Base-by-base conservation (phyloP, 208 protist species). In the Trypanosoma avium region DNA sequence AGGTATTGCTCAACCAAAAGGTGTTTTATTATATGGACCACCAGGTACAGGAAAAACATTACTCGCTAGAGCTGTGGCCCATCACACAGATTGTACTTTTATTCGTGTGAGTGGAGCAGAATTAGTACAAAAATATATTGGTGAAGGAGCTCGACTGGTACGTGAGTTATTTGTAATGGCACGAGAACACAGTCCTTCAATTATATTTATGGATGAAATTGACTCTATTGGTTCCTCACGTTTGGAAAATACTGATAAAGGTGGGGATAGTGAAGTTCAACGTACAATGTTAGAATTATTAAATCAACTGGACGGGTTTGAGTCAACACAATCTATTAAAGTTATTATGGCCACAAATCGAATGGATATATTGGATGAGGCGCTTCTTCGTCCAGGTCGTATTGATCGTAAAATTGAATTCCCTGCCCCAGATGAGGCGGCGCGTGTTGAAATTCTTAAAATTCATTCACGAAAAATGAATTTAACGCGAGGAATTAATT, bases 141-240 rank as follows among this genome's bases (percentile, higher is more conserved):
- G 99, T 59, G 99, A 99, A 79, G 99, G 99, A 46, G 94, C 97
- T 21, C 82, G 98, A 43, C 99, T 99, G 97, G 99, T 99, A 47
- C 94, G 98, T 58, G 98, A 99, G 81, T 88, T 99, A 8, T 99
- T 99, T 82, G 97, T 99, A 36, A 99, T 99, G 98, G 99, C 99
- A 4, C 79, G 97, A 40, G 94, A 99, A 79, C 97, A 99, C 75
- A 97, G 98, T 42, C 99, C 99, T 7, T 99, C 98, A 3, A 99
- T 99, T 73, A 99, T 99, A 69, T 99, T 99, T 80, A 99, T 99
- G 98, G 99, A 99, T 78, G 99, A 99, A 75, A 99, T 99, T 72
- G 99, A 99, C 82, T 98, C 94, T 5, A 99, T 99, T 73, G 99
- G 99, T 61, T 94, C 90, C 9, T 75, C 86, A 6, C 90, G 98